Base-by-base conservation (phyloP, 1,284 basidiomycete species). In the Rhodotorula sp. region DNA sequence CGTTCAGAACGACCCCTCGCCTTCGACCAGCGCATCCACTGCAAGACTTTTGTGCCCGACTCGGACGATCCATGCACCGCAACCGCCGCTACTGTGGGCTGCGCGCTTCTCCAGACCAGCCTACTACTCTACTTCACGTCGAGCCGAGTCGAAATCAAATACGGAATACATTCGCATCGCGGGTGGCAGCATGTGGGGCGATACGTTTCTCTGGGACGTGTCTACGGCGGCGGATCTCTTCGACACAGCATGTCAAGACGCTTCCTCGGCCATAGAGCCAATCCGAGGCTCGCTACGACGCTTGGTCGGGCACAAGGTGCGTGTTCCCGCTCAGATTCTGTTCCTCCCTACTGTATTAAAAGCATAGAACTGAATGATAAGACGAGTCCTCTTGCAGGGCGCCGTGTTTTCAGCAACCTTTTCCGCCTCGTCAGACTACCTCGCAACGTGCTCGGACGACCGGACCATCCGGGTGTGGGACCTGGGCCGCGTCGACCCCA, bases 391-490 rank as follows among this genome's bases (percentile, higher is more conserved):
- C 37, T 42, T 12, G 10, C 60, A 73, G 63, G 71, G 71, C 42
- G 59, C 68, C 14, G 67, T 73, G 33, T 73, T 70, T 55, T 56
- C 62, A 7, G 55, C 61, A 33, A 22, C 65, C 8, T 73, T 64
- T 51, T 70, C 62, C 3, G 62, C 62, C 14, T 44, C 51, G 0
- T 15, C 60, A 4, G 6, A 29, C 10, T 46, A 18, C 42, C 65
- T 70, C 57, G 62, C 60, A 7, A 63, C 71, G 6, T 62, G 51
- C 18, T 70, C 68, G 0, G 71, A 73, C 42, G 71, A 73, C 44
- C 71, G 71, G 22, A 70, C 71, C 20, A 5, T 73, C 4, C 68
- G 69, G 29, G 30, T 60, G 12, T 60, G 59, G 59, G 29, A 60
- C 59, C 30, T 73, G 20, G 60, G 45, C 29, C 37, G 49, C 33